A percentile compares a stretch with the other conserved stretches of the same genome.
Evolutionary conservation across 2,329 filamentous ascomycete genomes (phyloP).

Genomic region (Cladosporium sp.): DNA sequence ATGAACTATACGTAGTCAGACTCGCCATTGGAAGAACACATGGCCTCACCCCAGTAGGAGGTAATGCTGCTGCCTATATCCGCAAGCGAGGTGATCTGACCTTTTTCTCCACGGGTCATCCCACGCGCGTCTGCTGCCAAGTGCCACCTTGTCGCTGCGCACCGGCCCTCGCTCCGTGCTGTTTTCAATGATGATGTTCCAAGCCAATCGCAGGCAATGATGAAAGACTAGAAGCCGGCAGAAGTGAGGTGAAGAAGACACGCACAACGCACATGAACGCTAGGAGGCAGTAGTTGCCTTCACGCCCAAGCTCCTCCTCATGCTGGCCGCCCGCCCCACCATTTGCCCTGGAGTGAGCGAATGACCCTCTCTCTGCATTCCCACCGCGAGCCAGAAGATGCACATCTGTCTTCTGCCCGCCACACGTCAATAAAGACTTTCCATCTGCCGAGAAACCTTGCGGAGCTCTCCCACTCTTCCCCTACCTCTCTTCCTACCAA

Average conservation of each 20-base stretch:
- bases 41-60: neutral
- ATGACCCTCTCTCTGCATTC: neutral
- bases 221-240: neutral
- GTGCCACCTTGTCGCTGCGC: neutral
- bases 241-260: conserved; percentile 13
- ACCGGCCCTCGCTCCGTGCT: neutral
- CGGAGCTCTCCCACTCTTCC: neutral
- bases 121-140: conserved; percentile 8
- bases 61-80: neutral
- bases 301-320: neutral
- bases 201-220: neutral
- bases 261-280: neutral
- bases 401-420: neutral
- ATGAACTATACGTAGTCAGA: neutral
- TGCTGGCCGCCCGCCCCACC: neutral
- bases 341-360: neutral
- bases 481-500: neutral
- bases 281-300: neutral
- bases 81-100: neutral
- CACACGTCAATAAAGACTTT: conserved; percentile 11
- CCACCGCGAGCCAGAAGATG: conserved; percentile 1
- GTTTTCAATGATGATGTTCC: neutral
- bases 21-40: neutral
- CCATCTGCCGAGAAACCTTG: conserved; percentile 1
- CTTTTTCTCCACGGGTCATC: conserved; percentile 8